A percentile compares a stretch with the other conserved stretches of the same genome.
Conservation (phyloP, 371 early-diverging fungal genomes). For the Mucor saturninus region DNA sequence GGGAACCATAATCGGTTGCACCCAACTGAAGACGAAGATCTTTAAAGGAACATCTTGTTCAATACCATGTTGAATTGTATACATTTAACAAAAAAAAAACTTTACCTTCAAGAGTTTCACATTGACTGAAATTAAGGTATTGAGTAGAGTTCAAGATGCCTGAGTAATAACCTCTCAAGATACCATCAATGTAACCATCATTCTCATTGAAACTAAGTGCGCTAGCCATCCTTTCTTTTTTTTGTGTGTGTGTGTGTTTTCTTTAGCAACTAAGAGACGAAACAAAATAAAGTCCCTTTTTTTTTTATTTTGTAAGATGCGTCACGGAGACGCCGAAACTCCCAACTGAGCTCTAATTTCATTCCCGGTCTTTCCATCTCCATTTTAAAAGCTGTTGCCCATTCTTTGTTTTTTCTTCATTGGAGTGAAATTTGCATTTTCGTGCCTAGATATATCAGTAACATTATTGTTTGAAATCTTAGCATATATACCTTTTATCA, state of each 20-base stretch:
- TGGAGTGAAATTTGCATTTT: no score
- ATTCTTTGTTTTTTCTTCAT: no score
- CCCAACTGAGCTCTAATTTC: no score
- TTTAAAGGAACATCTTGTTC: slow-evolving; percentile 9
- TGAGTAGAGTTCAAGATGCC: slow-evolving; percentile 82
- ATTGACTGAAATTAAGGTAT: slow-evolving; percentile 95
- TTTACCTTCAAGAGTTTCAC: slow-evolving; percentile 96
- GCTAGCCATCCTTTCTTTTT: slow-evolving; percentile 65
- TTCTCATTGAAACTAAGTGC: slow-evolving; percentile 84
- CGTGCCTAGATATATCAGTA: no score
- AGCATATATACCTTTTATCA: no score
- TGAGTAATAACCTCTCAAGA: slow-evolving; percentile 93
- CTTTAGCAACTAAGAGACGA: not conserved
- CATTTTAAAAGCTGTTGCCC: no score
- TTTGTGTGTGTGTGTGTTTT: not conserved
- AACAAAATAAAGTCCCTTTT: no score
- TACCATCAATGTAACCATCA: slow-evolving; percentile 92
- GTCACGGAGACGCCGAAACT: no score
- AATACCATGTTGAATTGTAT: not conserved
- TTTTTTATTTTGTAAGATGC: no score
- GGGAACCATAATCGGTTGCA: slow-evolving; percentile 94
- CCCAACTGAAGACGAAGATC: slow-evolving; percentile 82
- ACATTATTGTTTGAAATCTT: no score
- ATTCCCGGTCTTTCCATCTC: no score
- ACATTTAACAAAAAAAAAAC: not conserved